Conservation (phyloP, 2,329 filamentous ascomycete genomes). For the Metarhizium guizhouense region DNA sequence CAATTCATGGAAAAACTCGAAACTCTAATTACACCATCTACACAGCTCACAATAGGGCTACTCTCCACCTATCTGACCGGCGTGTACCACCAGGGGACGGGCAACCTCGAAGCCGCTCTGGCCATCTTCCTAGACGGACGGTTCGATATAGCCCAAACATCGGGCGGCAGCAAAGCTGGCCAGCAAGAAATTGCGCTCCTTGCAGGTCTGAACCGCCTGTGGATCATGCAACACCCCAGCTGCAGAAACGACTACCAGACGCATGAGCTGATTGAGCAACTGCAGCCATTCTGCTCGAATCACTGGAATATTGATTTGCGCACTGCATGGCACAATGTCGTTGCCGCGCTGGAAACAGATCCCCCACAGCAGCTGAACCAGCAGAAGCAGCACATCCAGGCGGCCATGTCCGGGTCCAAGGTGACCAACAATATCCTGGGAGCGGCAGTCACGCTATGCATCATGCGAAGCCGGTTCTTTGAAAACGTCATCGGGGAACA, state of each 20-base stretch:
- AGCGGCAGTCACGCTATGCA: slow-evolving; percentile 71
- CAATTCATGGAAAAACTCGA: slow-evolving; percentile 47
- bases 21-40: slow-evolving; percentile 29
- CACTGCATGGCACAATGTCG: slow-evolving; percentile 68
- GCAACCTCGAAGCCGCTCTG: slow-evolving; percentile 61
- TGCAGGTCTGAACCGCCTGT: slow-evolving; percentile 57
- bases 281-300: slow-evolving; percentile 58
- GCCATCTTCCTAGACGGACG: slow-evolving; percentile 52
- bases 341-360: slow-evolving; percentile 55
- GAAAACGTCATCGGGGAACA: slow-evolving; percentile 74
- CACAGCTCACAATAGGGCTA: slow-evolving; percentile 31
- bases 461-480: slow-evolving; percentile 79
- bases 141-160: slow-evolving; percentile 38
- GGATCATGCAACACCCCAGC: slow-evolving; percentile 58
- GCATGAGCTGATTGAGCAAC: slow-evolving; percentile 50
- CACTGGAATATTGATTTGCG: slow-evolving; percentile 68
- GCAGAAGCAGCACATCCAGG: slow-evolving; percentile 69
- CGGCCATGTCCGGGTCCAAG: slow-evolving; percentile 61
- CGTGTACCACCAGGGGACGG: slow-evolving; percentile 67
- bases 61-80: slow-evolving; percentile 65
- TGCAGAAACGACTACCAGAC: slow-evolving; percentile 51
- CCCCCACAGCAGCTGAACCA: slow-evolving; percentile 60
- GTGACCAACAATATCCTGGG: slow-evolving; percentile 67
- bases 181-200: slow-evolving; percentile 58
- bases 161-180: slow-evolving; percentile 36